Evolutionary conservation across 257 asterid species (phyloP), one percentile per base, ranked within the genome.

Genomic region (Solanum bulbocastanum): DNA sequence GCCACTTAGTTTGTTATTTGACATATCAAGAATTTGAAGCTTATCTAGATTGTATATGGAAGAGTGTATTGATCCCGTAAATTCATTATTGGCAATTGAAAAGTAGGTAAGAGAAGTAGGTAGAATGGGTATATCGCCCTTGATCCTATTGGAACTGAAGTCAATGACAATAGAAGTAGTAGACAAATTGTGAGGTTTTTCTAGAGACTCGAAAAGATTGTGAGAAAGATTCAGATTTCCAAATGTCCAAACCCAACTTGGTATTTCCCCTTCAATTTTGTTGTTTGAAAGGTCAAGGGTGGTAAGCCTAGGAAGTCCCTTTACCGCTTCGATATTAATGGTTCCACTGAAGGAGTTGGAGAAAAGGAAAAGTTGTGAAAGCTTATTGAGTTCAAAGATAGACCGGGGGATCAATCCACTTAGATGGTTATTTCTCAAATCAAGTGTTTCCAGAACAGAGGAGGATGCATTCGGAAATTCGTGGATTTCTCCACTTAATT

Each of bases 161-260:
- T 92, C 93, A 23, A 90, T 49, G 36, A 81, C 72, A 9, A 0
- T 8, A 14, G 82, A 83, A 20, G 0, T 0, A 15, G 44, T 22
- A 23, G 87, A 33, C 15, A 88, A 22, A 1, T 1, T 23, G 90
- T 83, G 91, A 39, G 90, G 87, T 86, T 83, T 81, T 46, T 89
- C 91, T 18, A 91, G 79, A 39, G 76, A 78, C n/a, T 33, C 84
- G 0, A 92, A 42, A 18, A 15, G 87, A 87, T 92, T 92, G 83
- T 10, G 27, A 49, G 93, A 92, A 84, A 92, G 88, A 60, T 92
- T 89, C 81, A 88, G 83, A 89, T 14, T 23, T 12, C 58, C 58
- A 23, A 78, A 83, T 18, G 58, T 78, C 94, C 93, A 92, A 39
- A 91, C 68, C 93, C 93, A 92, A 7, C 69, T 89, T 3, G 93